phyloP scores from a whole-genome alignment of 2,329 filamentous ascomycete species.

The Paraphaeosphaeria sporulosa region DNA sequence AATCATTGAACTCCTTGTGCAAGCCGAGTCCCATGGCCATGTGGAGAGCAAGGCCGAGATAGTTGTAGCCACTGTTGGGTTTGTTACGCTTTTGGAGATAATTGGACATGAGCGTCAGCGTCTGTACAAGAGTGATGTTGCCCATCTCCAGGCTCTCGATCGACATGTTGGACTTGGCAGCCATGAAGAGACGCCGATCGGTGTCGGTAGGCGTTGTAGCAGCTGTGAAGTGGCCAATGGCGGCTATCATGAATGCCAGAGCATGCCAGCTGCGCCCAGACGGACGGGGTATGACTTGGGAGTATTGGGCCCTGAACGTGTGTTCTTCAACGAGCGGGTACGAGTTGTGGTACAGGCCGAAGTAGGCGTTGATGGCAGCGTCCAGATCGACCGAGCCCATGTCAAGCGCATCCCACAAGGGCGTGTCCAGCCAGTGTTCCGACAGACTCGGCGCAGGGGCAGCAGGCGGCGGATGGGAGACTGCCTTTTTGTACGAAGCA shows the following conservation, averaged over 20 bases:
- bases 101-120: constrained; percentile 57
- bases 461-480: constrained; percentile 1
- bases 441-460: constrained; percentile 23
- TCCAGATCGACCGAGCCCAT: constrained; percentile 11
- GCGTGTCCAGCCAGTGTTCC: constrained; percentile 12
- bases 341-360: constrained; percentile 13
- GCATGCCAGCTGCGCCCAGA: constrained; percentile 15
- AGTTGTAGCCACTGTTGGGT: constrained; percentile 60
- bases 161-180: constrained; percentile 56
- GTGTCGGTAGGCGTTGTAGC: constrained; percentile 13
- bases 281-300: constrained; percentile 12
- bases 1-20: constrained; percentile 55
- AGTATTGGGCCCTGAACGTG: constrained; percentile 12
- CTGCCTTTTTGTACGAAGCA: constrained; percentile 5
- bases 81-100: constrained; percentile 61
- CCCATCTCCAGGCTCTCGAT: constrained; percentile 59
- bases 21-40: constrained; percentile 60
- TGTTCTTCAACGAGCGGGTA: constrained; percentile 14
- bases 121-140: constrained; percentile 58
- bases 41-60: constrained; percentile 57
- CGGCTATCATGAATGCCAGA: constrained; percentile 13
- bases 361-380: constrained; percentile 14
- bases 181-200: constrained; percentile 52
- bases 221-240: constrained; percentile 12
- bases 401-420: constrained; percentile 13